Base-by-base conservation (phyloP, 1,284 basidiomycete genomes). In the Lentinula novae-zelandiae region DNA sequence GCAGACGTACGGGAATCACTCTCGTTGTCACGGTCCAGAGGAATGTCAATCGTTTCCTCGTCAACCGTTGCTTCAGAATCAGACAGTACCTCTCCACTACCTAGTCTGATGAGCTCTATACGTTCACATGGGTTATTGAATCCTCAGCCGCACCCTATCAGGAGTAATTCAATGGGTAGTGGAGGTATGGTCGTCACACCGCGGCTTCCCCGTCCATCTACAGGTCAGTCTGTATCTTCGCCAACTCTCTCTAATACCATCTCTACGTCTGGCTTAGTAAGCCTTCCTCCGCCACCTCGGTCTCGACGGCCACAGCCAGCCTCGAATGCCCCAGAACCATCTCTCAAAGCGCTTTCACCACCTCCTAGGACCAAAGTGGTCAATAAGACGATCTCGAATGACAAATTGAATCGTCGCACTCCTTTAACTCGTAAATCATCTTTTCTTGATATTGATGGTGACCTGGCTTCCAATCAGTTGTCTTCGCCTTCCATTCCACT, bases 401-500 rank as follows among this genome's bases (percentile, higher is more conserved):
- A 58, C 22, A 58, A 50, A 36, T 31, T 40, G 5, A 33, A 52
- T 31, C 75, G 75, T 46, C 73, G 71, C 56, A 22, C 46, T 40
- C 78, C 78, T 6, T 70, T 89, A 63, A 80, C 86, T 74, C 79
- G 78, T 67, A 87, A 88, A 67, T 84, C 87, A 10, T 89, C 87
- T 2, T 90, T 90, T 68, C 73, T 90, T 57, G 85, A 89, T 44
- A 87, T 90, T 60, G 82, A 77, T 38, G 73, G 50, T 51, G 60
- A 61, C 17, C 17, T 12, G 10, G 48, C 20, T 5, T 39, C 22
- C 4, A 46, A 53, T 38, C 74, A 39, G 67, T 69, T 36, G 74
- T 74, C 36, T 67, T 64, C 17, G 70, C 73, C 34, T 46, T 61
- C 38, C 66, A 68, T 36, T 54, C 63, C 39, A 42, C 60, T 46